Conservation (phyloP, 73 alveolate genomes). For the Uronychia setigera region DNA sequence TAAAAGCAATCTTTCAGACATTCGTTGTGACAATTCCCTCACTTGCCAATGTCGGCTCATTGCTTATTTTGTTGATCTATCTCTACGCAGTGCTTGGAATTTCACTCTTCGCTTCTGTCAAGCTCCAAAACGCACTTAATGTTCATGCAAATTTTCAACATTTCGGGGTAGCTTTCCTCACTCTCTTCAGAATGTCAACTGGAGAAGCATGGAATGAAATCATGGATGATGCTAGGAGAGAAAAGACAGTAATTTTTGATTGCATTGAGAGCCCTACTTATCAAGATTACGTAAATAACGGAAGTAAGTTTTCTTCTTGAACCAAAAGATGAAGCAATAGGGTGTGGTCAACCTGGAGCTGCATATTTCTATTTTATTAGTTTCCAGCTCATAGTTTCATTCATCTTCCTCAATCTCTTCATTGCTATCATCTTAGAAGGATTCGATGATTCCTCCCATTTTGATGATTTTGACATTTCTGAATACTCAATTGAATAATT, state of each 20-base stretch:
- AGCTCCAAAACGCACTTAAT: constrained; percentile 46
- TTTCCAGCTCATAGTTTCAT: constrained; percentile 14
- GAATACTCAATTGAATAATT: background rate
- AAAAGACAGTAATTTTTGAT: constrained; percentile 9
- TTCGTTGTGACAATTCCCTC: constrained; percentile 52
- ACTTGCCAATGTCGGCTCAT: constrained; percentile 54
- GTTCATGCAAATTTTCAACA: constrained; percentile 17
- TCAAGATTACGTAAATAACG: background rate
- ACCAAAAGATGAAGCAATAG: background rate
- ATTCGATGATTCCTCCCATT: background rate
- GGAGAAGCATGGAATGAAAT: constrained; percentile 93
- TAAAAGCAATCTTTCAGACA: constrained; percentile 21
- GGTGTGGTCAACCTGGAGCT: constrained; percentile 34
- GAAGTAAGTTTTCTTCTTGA: background rate
- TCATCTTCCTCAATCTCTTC: constrained; percentile 36
- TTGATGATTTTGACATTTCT: background rate
- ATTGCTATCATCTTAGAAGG: constrained; percentile 42
- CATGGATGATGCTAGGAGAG: constrained; percentile 76
- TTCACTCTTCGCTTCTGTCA: constrained; percentile 38
- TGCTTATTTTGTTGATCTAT: constrained; percentile 43
- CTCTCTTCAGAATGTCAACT: constrained; percentile 55
- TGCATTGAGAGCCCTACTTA: constrained; percentile 42
- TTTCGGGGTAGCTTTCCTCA: background rate
- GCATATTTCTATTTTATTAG: constrained; percentile 18
- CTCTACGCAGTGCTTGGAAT: constrained; percentile 60